phyloP scores from a whole-genome alignment of 192 early-diverging fungal genomes.

The Coemansia sp. region DNA sequence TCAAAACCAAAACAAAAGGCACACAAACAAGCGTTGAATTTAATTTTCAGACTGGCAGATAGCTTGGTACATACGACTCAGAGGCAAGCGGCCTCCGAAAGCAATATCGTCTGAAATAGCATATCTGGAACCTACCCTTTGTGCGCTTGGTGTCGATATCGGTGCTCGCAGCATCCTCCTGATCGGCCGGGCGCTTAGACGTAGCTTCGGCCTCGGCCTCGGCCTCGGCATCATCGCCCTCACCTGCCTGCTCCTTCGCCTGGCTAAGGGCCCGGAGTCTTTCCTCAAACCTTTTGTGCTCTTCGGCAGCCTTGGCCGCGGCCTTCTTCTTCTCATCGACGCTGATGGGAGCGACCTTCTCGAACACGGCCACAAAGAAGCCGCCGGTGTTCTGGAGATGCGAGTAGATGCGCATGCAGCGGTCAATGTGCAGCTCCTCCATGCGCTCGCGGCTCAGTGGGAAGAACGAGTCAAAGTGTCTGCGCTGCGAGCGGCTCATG shows the following conservation, averaged over 20 bases:
- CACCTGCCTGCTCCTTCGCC: not conserved
- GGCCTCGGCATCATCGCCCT: not conserved
- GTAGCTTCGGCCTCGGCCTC: conserved; percentile 13
- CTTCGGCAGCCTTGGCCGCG: conserved; percentile 7
- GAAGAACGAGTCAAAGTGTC: conserved; percentile 63
- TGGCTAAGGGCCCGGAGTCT: not conserved
- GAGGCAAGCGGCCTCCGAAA: not conserved
- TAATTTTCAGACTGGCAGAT: not conserved
- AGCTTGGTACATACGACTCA: not conserved
- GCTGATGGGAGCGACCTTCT: conserved; percentile 80
- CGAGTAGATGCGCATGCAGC: conserved; percentile 89
- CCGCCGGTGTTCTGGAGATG: conserved; percentile 96
- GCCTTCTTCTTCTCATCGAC: conserved; percentile 45
- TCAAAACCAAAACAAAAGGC: not conserved
- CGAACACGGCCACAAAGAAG: conserved; percentile 96
- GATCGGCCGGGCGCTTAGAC: conserved; percentile 7
- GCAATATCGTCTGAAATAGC: not conserved
- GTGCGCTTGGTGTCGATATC: conserved; percentile 23
- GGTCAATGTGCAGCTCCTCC: conserved; percentile 64
- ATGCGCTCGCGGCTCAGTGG: conserved; percentile 60
- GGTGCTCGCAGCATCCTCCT: not conserved
- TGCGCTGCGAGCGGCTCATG: conserved; percentile 40
- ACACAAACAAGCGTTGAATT: no score
- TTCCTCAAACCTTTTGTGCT: conserved; percentile 11
- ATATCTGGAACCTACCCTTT: conserved; percentile 11